Evolutionary conservation across 2,329 filamentous ascomycete genomes (phyloP).

Genomic region (Leptographium radiaticola): DNA sequence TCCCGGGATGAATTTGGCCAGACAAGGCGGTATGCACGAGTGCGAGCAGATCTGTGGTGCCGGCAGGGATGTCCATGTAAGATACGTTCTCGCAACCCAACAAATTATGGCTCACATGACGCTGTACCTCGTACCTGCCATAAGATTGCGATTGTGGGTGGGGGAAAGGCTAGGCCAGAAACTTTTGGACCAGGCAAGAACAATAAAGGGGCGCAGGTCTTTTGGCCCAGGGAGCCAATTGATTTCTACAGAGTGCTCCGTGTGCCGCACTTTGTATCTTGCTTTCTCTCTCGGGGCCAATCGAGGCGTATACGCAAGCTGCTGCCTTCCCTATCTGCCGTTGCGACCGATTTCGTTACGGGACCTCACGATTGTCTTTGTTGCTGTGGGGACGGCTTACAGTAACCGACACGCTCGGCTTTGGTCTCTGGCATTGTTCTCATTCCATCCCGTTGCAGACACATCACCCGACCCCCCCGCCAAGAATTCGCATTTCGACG

Average conservation of each 20-base stretch:
- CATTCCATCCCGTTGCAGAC: neutral
- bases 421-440: neutral
- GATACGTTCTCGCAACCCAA: too few species aligned
- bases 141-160: neutral
- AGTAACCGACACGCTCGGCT: neutral
- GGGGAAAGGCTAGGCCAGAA: neutral
- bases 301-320: too few species aligned
- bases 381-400: neutral
- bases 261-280: neutral
- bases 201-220: neutral
- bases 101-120: neutral
- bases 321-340: too few species aligned
- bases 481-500: neutral
- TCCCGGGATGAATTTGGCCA: too few species aligned
- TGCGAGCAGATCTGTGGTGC: too few species aligned
- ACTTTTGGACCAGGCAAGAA: neutral
- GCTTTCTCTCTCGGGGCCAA: too few species aligned
- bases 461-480: neutral
- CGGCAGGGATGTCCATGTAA: too few species aligned
- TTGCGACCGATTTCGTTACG: too few species aligned
- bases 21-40: too few species aligned
- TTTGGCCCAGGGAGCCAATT: neutral
- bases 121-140: neutral
- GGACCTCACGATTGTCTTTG: neutral
- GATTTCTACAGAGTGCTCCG: neutral